A percentile compares a stretch with the other conserved stretches of the same genome.
These are phyloP conservation scores for Trametes villosa DNA, from an alignment of 768 basidiomycete species.

Conservation along the genomic window DNA sequence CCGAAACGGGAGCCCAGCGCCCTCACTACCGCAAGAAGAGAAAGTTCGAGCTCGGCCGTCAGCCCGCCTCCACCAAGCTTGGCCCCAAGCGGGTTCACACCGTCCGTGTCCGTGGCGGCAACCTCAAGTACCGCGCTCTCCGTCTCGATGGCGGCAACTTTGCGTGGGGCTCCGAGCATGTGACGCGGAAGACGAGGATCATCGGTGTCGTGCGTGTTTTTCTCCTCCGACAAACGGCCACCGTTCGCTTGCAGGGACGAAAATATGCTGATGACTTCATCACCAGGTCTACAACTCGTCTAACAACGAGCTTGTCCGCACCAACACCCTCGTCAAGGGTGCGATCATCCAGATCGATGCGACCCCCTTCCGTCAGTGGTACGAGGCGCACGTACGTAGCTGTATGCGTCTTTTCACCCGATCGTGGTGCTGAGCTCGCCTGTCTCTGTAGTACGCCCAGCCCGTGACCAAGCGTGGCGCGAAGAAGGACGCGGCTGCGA, in stretches of 20 bases:
- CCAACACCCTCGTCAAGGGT: slow-evolving; percentile 97
- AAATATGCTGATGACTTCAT: not conserved
- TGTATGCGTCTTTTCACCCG: not conserved
- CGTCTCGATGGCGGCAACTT: slow-evolving; percentile 98
- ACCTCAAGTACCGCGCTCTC: slow-evolving; percentile 93
- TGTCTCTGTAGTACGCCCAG: slow-evolving; percentile 77
- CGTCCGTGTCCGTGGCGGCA: slow-evolving; percentile 95
- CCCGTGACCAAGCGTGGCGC: slow-evolving; percentile 88
- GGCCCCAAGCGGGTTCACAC: slow-evolving; percentile 94
- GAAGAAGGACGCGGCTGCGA: slow-evolving; percentile 61
- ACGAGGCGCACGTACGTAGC: slow-evolving; percentile 89
- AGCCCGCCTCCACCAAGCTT: slow-evolving; percentile 96
- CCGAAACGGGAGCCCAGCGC: slow-evolving; percentile 88
- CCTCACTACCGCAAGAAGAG: slow-evolving; percentile 99
- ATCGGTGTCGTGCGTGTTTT: slow-evolving; percentile 83
- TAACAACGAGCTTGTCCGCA: slow-evolving; percentile 99
- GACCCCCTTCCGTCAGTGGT: slow-evolving; percentile 99
- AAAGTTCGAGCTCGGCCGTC: slow-evolving; percentile 99
- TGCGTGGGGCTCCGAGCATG: slow-evolving; percentile 96
- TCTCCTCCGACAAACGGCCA: not conserved
- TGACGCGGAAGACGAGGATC: slow-evolving; percentile 94
- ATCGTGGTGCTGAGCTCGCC: not conserved
- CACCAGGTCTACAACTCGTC: slow-evolving; percentile 94
- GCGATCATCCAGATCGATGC: slow-evolving; percentile 98
- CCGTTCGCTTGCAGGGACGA: too few relatives aligned